These are phyloP conservation scores for Xanthoconium separans DNA, from an alignment of 1,284 basidiomycete genomes.

Conservation along the genomic window DNA sequence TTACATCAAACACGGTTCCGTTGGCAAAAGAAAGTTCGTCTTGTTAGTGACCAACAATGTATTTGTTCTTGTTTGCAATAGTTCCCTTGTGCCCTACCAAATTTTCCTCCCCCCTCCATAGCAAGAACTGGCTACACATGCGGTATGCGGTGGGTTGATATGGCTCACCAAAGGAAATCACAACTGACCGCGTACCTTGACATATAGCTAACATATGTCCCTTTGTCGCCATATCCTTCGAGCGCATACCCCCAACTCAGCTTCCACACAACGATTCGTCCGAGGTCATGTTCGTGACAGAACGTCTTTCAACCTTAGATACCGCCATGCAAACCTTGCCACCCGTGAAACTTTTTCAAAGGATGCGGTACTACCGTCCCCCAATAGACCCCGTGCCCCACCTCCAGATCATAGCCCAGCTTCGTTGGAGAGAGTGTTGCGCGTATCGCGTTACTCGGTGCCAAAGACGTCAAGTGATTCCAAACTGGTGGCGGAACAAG, in stretches of 20 bases:
- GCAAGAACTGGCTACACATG: slow-evolving; percentile 29
- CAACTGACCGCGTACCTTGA: neutral
- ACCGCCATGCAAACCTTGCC: slow-evolving; percentile 23
- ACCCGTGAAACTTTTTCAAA: slow-evolving; percentile 16
- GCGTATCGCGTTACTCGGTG: slow-evolving; percentile 30
- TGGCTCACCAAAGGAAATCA: neutral
- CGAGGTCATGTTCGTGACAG: slow-evolving; percentile 27
- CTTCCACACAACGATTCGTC: slow-evolving; percentile 21
- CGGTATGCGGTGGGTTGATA: slow-evolving; percentile 51
- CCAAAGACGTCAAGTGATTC: slow-evolving; percentile 17
- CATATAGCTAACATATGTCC: slow-evolving; percentile 56
- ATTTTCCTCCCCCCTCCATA: slow-evolving; percentile 31
- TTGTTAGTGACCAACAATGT: neutral
- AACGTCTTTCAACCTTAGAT: slow-evolving; percentile 19
- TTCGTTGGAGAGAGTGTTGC: slow-evolving; percentile 29
- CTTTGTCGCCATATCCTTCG: slow-evolving; percentile 50
- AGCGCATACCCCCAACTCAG: slow-evolving; percentile 35
- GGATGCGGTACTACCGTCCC: neutral
- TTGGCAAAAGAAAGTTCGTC: too few relatives aligned
- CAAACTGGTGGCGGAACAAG: slow-evolving; percentile 10
- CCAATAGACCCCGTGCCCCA: neutral
- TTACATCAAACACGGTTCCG: too few relatives aligned
- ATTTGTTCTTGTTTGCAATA: slow-evolving; percentile 30
- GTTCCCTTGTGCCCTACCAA: slow-evolving; percentile 17
- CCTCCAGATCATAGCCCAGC: slow-evolving; percentile 7